phyloP scores from a whole-genome alignment of 768 basidiomycete genomes.

The Podaxis sp. region DNA sequence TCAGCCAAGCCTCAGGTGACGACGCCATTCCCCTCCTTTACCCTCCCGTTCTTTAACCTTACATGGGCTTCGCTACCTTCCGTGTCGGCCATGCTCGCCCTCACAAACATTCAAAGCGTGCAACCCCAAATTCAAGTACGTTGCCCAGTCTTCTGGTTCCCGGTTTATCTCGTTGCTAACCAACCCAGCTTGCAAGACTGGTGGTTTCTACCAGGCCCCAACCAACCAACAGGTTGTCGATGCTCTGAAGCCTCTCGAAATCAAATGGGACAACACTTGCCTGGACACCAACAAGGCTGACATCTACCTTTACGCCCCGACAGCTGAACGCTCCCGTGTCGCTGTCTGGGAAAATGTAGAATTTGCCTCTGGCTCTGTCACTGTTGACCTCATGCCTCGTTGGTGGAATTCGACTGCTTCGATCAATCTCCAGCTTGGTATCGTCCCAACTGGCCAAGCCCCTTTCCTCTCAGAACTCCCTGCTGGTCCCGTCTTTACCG shows the following conservation, averaged over 20 bases:
- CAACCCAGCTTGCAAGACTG: constrained; percentile 43
- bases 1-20: neutral
- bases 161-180: neutral
- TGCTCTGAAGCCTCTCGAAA: constrained; percentile 42
- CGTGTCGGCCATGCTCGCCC: neutral
- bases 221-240: constrained; percentile 41
- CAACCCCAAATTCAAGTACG: neutral
- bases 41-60: neutral
- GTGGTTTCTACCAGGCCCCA: constrained; percentile 61
- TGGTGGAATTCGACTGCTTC: constrained; percentile 67
- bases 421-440: constrained; percentile 51
- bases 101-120: neutral
- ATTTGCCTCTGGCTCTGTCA: constrained; percentile 43
- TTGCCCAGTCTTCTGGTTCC: neutral
- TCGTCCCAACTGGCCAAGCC: constrained; percentile 46
- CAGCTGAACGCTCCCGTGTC: constrained; percentile 34
- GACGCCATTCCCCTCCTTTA: neutral
- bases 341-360: constrained; percentile 56
- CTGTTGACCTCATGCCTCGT: constrained; percentile 46
- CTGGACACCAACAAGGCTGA: constrained; percentile 47
- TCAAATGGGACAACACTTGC: constrained; percentile 66
- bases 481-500: constrained; percentile 67
- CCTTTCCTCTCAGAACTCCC: constrained; percentile 50
- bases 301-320: constrained; percentile 63
- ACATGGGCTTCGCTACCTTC: constrained; percentile 13